Base-by-base conservation (phyloP, 176 grass and related monocot species). In the Hordeum marinum region DNA sequence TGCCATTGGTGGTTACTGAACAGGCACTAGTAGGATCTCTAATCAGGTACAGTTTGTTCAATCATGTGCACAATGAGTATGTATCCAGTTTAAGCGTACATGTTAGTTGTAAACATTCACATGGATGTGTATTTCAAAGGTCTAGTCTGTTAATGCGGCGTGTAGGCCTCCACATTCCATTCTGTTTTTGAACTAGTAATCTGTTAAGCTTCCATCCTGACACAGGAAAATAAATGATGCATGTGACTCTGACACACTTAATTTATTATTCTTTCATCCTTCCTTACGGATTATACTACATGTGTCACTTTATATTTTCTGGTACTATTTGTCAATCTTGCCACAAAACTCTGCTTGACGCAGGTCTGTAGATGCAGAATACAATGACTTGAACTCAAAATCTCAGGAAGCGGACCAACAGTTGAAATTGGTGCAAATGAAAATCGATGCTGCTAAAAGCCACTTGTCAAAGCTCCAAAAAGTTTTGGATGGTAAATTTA, bases 381-480 rank as follows among this genome's bases (percentile, higher is more conserved):
- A 88, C 85, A 86, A 92, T 83, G 95, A 88, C 67, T 83, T 93
- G 84, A 95, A 90, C 88, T 92, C 87, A 75, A 98, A 98, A 90
- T 92, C 87, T 41, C 80, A 82, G 55, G 91, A 98, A 89, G 91
- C 93, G 40, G 95, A 93, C 72, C 92, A 98, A 61, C 89, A 92
- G 58, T 63, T 92, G 76, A 98, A 95, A 93, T 83, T 98, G 63
- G 85, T 72, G 10, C 85, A 90, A 37, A 95, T 91, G 87, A 98
- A 98, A 90, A 86, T 92, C 78, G 78, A 81, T 65, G 91, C 88
- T 92, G 83, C 89, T 59, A 93, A 82, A 87, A 81, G 73, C 65
- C 85, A 90, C 84, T 73, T 93, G 39, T 85, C 82, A 73, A 98
- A 93, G 85, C 87, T 95, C 81, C 87, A 75, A 65, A 98, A 93